These are phyloP conservation scores for Cladobotryum protrusum DNA, from an alignment of 2,329 filamentous ascomycete genomes.

Conservation along the genomic window DNA sequence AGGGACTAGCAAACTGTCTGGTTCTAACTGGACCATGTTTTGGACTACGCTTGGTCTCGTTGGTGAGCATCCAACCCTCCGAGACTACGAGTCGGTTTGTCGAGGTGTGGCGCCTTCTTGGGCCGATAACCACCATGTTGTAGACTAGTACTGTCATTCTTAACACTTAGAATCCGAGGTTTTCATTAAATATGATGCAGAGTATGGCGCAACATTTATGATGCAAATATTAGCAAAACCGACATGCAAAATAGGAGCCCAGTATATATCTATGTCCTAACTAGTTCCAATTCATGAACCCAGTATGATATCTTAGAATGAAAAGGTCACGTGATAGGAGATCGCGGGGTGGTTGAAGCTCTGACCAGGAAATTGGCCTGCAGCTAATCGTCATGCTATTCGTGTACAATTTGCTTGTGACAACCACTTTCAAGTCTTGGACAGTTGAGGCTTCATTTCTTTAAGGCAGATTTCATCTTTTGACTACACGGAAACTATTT, in stretches of 20 bases:
- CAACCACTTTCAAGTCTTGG: not conserved
- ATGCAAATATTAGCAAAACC: no score
- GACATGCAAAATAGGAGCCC: no score
- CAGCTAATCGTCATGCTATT: not conserved
- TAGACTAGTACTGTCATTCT: conserved; percentile 53
- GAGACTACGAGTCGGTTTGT: conserved; percentile 72
- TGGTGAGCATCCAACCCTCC: conserved; percentile 47
- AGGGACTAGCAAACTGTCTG: conserved; percentile 74
- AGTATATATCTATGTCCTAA: no score
- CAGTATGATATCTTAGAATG: no score
- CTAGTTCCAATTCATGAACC: no score
- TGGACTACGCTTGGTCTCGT: conserved; percentile 75
- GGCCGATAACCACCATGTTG: conserved; percentile 51
- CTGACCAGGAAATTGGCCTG: not conserved
- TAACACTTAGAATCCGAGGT: not conserved
- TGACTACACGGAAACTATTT: not conserved
- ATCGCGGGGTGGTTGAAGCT: not conserved
- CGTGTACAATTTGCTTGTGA: not conserved
- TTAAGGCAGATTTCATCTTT: not conserved
- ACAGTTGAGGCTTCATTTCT: not conserved
- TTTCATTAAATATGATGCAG: not conserved
- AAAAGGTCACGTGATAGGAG: not conserved
- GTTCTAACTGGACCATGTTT: conserved; percentile 96
- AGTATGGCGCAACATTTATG: not conserved
- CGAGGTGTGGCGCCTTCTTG: conserved; percentile 57